phyloP scores from a whole-genome alignment of 768 basidiomycete species.

The Psilocybe subaeruginosa region DNA sequence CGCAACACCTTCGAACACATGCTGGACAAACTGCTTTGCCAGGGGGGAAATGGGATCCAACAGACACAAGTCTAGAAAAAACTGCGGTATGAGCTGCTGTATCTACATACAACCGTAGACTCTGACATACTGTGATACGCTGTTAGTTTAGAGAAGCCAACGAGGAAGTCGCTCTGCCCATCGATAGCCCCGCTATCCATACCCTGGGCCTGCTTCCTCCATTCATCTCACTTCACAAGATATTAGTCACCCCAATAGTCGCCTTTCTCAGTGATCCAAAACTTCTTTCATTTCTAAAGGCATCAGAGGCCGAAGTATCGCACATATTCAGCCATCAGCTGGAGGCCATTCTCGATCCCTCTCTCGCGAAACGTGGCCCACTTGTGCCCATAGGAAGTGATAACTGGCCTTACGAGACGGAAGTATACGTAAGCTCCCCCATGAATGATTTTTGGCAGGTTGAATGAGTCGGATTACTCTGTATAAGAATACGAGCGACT shows the following conservation, averaged over 20 bases:
- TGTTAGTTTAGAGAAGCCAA: conserved; percentile 74
- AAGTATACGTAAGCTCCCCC: conserved; percentile 60
- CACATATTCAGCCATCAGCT: conserved; percentile 82
- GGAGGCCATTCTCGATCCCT: conserved; percentile 69
- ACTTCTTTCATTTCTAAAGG: conserved; percentile 53
- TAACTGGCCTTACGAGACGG: conserved; percentile 81
- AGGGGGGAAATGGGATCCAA: conserved; percentile 27
- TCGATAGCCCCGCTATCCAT: conserved; percentile 57
- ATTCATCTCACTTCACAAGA: conserved; percentile 64
- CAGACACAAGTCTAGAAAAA: conserved; percentile 59
- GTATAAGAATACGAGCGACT: conserved; percentile 59
- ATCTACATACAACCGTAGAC: background rate
- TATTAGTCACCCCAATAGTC: conserved; percentile 81
- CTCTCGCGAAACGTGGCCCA: conserved; percentile 38
- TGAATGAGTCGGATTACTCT: background rate
- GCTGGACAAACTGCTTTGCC: conserved; percentile 66
- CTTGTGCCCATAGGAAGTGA: conserved; percentile 64
- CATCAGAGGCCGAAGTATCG: conserved; percentile 72
- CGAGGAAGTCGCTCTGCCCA: conserved; percentile 81
- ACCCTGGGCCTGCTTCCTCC: conserved; percentile 66
- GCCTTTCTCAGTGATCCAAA: conserved; percentile 61
- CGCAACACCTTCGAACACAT: conserved; percentile 73
- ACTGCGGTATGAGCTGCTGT: conserved; percentile 63
- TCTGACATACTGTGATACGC: too few species aligned
- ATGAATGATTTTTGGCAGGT: background rate